phyloP scores from a whole-genome alignment of 1,139 yeast species.

The Magnusiomyces paraingens region DNA sequence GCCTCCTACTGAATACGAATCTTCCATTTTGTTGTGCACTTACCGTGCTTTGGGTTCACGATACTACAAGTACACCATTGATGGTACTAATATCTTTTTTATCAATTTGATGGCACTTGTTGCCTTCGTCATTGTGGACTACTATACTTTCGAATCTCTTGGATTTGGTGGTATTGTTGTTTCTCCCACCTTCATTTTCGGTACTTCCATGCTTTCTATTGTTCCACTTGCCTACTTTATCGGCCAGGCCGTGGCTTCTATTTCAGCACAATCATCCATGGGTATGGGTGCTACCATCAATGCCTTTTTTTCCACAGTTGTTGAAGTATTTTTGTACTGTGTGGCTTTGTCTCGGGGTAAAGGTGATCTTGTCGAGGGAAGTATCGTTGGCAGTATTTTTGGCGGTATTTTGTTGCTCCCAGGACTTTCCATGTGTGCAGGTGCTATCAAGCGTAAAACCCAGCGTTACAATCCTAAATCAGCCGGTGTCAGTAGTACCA shows the following conservation, averaged over 20 bases:
- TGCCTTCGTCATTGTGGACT: conserved; percentile 75
- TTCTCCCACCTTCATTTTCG: conserved; percentile 54
- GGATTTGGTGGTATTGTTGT: conserved; percentile 49
- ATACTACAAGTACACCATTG: conserved; percentile 92
- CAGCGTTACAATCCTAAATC: conserved; percentile 93
- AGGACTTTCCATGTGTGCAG: conserved; percentile 95
- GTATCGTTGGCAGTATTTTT: conserved; percentile 89
- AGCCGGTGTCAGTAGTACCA: conserved; percentile 95
- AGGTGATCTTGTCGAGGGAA: conserved; percentile 90
- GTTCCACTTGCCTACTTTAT: conserved; percentile 93
- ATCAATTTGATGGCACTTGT: conserved; percentile 78
- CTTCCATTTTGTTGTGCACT: conserved; percentile 62
- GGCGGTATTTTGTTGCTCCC: conserved; percentile 91
- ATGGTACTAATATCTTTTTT: conserved; percentile 90
- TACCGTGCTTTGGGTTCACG: conserved; percentile 88
- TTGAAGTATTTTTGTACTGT: conserved; percentile 85
- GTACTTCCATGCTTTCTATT: conserved; percentile 72
- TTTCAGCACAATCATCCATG: conserved; percentile 97
- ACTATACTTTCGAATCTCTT: conserved; percentile 51
- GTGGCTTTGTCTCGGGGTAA: conserved; percentile 84
- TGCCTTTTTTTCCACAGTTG: conserved; percentile 94
- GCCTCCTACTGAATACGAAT: conserved; percentile 18
- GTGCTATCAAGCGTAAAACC: conserved; percentile 84
- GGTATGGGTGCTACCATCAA: conserved; percentile 99
- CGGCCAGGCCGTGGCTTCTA: conserved; percentile 98